A percentile compares a stretch with the other conserved stretches of the same genome.
These are phyloP conservation scores for Claviceps paspali DNA, from an alignment of 2,329 filamentous ascomycete species.

Conservation along the genomic window DNA sequence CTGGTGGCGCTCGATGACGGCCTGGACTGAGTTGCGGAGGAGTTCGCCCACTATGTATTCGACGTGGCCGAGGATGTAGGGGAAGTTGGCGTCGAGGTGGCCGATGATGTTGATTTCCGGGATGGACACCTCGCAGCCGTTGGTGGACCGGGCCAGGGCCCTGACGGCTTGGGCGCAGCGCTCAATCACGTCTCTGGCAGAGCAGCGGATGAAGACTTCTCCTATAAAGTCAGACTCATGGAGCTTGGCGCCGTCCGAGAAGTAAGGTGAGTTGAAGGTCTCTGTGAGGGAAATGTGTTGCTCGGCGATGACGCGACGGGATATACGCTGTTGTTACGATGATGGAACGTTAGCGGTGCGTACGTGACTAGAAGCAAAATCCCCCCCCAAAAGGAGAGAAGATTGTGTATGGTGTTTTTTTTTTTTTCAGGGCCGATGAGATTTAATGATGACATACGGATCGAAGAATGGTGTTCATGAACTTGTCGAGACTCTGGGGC, in stretches of 20 bases:
- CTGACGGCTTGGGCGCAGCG: slow-evolving; percentile 65
- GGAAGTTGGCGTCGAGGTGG: slow-evolving; percentile 79
- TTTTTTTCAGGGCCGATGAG: neutral
- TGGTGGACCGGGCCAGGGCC: slow-evolving; percentile 58
- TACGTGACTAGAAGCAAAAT: too few relatives aligned
- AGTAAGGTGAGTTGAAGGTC: slow-evolving; percentile 81
- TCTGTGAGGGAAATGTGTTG: slow-evolving; percentile 92
- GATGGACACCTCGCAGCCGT: slow-evolving; percentile 54
- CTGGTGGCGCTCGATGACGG: slow-evolving; percentile 62
- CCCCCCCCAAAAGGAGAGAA: too few relatives aligned
- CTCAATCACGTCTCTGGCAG: slow-evolving; percentile 76
- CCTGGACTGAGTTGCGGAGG: slow-evolving; percentile 86
- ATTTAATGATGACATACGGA: slow-evolving; percentile 56
- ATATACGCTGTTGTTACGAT: slow-evolving; percentile 57
- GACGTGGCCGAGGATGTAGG: slow-evolving; percentile 88
- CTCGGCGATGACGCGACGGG: slow-evolving; percentile 88
- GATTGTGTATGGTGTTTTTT: too few relatives aligned
- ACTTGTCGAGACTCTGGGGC: slow-evolving; percentile 68
- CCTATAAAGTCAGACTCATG: slow-evolving; percentile 75
- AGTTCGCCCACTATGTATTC: slow-evolving; percentile 97
- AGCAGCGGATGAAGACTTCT: slow-evolving; percentile 87
- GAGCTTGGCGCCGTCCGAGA: slow-evolving; percentile 65
- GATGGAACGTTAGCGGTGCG: neutral
- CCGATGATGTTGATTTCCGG: slow-evolving; percentile 74
- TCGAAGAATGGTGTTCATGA: slow-evolving; percentile 87